Conservation (phyloP, 1,139 yeast genomes). For the Lodderomyces orthopsilosis region DNA sequence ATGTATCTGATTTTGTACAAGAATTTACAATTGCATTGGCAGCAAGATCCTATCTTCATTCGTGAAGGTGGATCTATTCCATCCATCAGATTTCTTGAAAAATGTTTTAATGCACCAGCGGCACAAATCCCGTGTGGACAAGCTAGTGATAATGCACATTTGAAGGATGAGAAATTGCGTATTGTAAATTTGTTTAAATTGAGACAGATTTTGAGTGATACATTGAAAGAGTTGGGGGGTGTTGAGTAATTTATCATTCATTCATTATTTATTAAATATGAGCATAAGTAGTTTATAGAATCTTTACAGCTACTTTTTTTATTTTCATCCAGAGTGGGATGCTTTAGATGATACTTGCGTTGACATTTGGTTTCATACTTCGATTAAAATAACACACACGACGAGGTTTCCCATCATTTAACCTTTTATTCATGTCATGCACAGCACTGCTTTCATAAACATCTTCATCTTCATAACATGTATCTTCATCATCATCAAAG, state of each 20-base stretch:
- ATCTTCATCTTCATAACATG: slow-evolving; percentile 5
- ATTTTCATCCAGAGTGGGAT: too few relatives aligned
- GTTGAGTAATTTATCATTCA: neutral
- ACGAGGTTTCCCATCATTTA: slow-evolving; percentile 4
- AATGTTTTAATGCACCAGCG: slow-evolving; percentile 79
- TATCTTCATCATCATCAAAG: slow-evolving; percentile 9
- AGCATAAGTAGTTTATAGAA: neutral
- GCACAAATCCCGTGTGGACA: slow-evolving; percentile 98
- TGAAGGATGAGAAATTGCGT: slow-evolving; percentile 81
- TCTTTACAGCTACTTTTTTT: neutral
- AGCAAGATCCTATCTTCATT: slow-evolving; percentile 72
- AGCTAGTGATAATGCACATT: slow-evolving; percentile 90
- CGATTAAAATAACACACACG: slow-evolving; percentile 14
- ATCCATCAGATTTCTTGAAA: slow-evolving; percentile 79
- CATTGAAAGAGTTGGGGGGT: slow-evolving; percentile 40
- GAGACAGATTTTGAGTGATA: slow-evolving; percentile 59
- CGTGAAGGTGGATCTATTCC: slow-evolving; percentile 98
- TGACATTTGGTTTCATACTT: slow-evolving; percentile 4
- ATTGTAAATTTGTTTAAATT: slow-evolving; percentile 75
- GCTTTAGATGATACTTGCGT: slow-evolving; percentile 11
- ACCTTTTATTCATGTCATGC: slow-evolving; percentile 10
- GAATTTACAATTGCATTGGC: slow-evolving; percentile 64
- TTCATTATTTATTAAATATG: neutral
- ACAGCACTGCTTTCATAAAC: slow-evolving; percentile 5
- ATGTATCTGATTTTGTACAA: slow-evolving; percentile 65